phyloP scores from a whole-genome alignment of 768 basidiomycete species.

The Psilocybe cyanescens region DNA sequence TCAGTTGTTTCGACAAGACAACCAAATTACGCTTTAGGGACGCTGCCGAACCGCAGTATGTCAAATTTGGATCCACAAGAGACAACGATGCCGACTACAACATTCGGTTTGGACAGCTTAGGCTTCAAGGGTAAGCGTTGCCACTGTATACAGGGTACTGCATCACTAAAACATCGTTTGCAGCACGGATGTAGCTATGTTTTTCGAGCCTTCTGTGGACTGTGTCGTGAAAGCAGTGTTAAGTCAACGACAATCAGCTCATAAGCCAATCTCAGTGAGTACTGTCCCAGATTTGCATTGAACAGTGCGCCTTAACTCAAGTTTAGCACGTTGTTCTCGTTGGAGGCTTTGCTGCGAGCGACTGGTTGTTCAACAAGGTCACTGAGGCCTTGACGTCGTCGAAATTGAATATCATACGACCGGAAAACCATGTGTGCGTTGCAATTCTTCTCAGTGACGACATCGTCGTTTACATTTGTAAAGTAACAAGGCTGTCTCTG shows the following conservation, averaged over 20 bases:
- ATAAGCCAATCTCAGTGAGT: constrained; percentile 35
- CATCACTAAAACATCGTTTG: neutral
- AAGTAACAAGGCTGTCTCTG: constrained; percentile 54
- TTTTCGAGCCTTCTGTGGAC: constrained; percentile 41
- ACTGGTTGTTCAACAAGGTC: constrained; percentile 53
- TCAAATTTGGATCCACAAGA: constrained; percentile 48
- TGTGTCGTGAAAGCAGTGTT: constrained; percentile 37
- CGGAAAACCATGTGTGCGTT: constrained; percentile 57
- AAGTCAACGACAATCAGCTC: constrained; percentile 27
- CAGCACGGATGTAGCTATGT: constrained; percentile 37
- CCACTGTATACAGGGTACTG: neutral
- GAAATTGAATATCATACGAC: constrained; percentile 48
- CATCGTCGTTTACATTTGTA: neutral
- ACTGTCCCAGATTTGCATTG: neutral
- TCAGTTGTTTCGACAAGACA: constrained; percentile 46
- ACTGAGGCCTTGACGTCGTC: constrained; percentile 38
- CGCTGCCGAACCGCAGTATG: constrained; percentile 41
- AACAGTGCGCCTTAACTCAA: neutral
- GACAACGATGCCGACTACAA: constrained; percentile 43
- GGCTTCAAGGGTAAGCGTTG: constrained; percentile 35
- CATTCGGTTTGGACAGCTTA: constrained; percentile 52
- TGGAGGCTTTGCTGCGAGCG: constrained; percentile 62
- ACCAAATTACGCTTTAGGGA: constrained; percentile 50
- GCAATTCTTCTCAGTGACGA: neutral
- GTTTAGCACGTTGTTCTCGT: constrained; percentile 50